phyloP scores from a whole-genome alignment of 305 asterid species.

The Caryopteris hybrid region DNA sequence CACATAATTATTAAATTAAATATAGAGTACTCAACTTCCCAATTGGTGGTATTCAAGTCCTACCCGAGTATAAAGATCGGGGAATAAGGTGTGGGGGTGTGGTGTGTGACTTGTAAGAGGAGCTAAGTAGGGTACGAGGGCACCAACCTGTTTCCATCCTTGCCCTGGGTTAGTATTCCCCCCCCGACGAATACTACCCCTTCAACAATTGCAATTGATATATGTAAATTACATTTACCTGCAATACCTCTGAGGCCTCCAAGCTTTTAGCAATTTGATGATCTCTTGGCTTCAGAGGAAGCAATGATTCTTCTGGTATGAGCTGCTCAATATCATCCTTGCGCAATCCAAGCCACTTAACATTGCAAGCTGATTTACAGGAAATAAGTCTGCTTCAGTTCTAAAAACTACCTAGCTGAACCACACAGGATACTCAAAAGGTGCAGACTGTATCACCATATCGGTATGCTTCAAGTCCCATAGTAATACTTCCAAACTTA shows the following conservation, averaged over 20 bases:
- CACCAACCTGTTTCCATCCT: no score
- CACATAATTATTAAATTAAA: no score
- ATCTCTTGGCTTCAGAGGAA: conserved; percentile 63
- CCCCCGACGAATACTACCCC: no score
- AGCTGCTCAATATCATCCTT: conserved; percentile 69
- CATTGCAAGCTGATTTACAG: conserved; percentile 60
- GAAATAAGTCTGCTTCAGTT: conserved; percentile 3
- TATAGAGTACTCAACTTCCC: no score
- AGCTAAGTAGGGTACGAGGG: no score
- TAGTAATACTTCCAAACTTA: conserved; percentile 78
- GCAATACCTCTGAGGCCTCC: conserved; percentile 59
- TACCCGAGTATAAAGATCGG: no score
- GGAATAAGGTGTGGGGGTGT: no score
- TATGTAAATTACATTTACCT: conserved; percentile 49
- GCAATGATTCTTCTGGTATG: conserved; percentile 67
- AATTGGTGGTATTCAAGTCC: no score
- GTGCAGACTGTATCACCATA: conserved; percentile 46
- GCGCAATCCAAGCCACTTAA: conserved; percentile 87
- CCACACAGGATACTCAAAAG: not conserved
- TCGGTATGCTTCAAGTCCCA: conserved; percentile 95
- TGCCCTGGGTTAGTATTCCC: no score
- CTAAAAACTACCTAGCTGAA: not conserved
- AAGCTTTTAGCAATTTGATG: conserved; percentile 78
- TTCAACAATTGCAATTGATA: no score
- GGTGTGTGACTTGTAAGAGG: no score